A percentile compares a stretch with the other conserved stretches of the same genome.
Evolutionary conservation across 257 asterid genomes (phyloP).

Genomic region (Prunella vulgaris): DNA sequence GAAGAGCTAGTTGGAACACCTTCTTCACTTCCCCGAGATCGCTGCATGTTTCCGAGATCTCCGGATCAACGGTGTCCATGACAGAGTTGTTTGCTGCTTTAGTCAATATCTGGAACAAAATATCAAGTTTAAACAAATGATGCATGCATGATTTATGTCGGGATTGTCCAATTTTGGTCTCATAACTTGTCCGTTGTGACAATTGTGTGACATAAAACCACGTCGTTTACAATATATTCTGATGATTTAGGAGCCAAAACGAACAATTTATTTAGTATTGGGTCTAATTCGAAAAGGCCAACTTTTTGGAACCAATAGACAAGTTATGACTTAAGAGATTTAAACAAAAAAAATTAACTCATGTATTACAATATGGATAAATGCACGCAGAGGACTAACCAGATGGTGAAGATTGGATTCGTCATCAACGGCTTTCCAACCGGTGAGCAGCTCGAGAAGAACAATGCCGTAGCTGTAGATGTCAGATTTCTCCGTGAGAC

Average conservation of each 20-base stretch:
- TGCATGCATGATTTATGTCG: no score
- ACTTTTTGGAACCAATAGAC: no score
- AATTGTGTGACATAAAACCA: no score
- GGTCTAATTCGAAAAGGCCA: no score
- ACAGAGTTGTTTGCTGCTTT: slow-evolving; percentile 81
- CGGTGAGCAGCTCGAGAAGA: slow-evolving; percentile 74
- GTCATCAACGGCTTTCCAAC: slow-evolving; percentile 82
- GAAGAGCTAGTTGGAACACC: slow-evolving; percentile 87
- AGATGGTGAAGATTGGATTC: slow-evolving; percentile 84
- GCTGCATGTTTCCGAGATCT: slow-evolving; percentile 65
- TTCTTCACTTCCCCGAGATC: slow-evolving; percentile 88
- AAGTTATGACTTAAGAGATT: no score
- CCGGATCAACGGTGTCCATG: slow-evolving; percentile 85
- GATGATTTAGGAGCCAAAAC: no score
- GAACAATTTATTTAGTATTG: no score
- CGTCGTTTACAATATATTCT: no score
- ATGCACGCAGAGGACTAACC: slow-evolving; percentile 30
- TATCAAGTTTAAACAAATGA: neutral
- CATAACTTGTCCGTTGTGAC: no score
- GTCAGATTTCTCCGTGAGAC: slow-evolving; percentile 91
- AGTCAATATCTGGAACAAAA: slow-evolving; percentile 45
- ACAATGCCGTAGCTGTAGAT: slow-evolving; percentile 88
- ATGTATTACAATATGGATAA: no score
- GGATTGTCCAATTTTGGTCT: no score
- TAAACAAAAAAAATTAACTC: no score